Percentiles rank a stretch among this genome's conserved stretches.
Conservation (phyloP, 371 early-diverging fungal species). For the Haplosporangium sp. region DNA sequence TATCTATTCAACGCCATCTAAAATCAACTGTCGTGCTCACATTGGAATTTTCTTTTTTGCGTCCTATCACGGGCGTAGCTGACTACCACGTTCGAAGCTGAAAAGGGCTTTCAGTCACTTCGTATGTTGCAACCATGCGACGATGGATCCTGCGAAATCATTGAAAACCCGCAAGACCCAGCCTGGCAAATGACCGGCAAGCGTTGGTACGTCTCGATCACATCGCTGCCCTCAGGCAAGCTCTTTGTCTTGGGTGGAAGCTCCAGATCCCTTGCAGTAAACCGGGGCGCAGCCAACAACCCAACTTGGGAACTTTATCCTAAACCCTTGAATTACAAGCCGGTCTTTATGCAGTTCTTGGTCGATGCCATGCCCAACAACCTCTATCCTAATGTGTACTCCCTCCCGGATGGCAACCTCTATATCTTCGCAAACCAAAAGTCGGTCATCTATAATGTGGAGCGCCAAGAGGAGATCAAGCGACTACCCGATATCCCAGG, state of each 20-base stretch:
- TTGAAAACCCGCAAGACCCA: slow-evolving; percentile 43
- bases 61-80: slow-evolving; percentile 1
- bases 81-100: slow-evolving; percentile 19
- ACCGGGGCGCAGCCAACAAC: slow-evolving; percentile 61
- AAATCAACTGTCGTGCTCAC: too few relatives aligned
- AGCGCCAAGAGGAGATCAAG: slow-evolving; percentile 57
- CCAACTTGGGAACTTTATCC: slow-evolving; percentile 57
- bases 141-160: slow-evolving; percentile 60
- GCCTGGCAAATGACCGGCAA: slow-evolving; percentile 54
- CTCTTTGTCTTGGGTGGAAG: slow-evolving; percentile 68
- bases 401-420: slow-evolving; percentile 66
- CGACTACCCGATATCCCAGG: slow-evolving; percentile 63
- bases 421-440: slow-evolving; percentile 68
- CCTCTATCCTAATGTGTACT: slow-evolving; percentile 65
- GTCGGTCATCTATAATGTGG: slow-evolving; percentile 66
- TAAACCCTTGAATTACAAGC: slow-evolving; percentile 31
- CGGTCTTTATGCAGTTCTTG: slow-evolving; percentile 43
- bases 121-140: slow-evolving; percentile 66
- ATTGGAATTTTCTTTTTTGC: background rate
- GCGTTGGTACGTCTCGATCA: slow-evolving; percentile 72
- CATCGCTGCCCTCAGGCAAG: slow-evolving; percentile 67
- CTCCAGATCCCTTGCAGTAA: slow-evolving; percentile 61
- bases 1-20: background rate
- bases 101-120: slow-evolving; percentile 56
- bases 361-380: slow-evolving; percentile 46